Evolutionary conservation across 768 basidiomycete species (phyloP).

Genomic region (Trametes meyenii): DNA sequence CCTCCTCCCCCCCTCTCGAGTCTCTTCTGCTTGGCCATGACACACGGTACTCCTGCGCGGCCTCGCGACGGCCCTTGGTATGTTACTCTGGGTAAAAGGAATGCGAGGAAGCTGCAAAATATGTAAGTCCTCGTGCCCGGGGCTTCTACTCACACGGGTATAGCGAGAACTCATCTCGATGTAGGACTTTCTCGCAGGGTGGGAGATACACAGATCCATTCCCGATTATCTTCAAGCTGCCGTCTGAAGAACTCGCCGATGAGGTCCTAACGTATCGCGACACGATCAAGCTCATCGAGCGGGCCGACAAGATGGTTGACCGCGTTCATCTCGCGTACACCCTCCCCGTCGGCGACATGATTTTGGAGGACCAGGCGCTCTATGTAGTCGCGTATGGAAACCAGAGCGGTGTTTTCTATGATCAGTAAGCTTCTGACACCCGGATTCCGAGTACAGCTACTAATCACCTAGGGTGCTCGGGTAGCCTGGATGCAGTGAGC

Average conservation of each 20-base stretch:
- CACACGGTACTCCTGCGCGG: too few species aligned
- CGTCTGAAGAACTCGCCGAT: neutral
- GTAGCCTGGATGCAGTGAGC: neutral
- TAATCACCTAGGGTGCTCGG: neutral
- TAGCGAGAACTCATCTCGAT: too few species aligned
- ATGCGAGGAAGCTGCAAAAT: neutral
- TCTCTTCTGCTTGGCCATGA: too few species aligned
- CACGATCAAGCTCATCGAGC: neutral
- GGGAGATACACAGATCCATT: neutral
- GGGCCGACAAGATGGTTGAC: too few species aligned
- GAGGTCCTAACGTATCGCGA: neutral
- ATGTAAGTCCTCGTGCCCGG: neutral
- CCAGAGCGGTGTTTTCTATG: neutral
- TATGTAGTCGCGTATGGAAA: neutral
- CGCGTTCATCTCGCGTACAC: neutral
- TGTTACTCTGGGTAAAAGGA: neutral
- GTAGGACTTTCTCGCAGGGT: neutral
- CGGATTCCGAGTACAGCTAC: neutral
- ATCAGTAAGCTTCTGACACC: neutral
- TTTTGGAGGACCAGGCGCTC: neutral
- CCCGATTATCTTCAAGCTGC: neutral
- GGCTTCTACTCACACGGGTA: neutral
- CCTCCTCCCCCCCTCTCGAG: too few species aligned
- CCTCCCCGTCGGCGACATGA: neutral
- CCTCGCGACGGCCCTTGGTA: neutral